Evolutionary conservation across 2,329 filamentous ascomycete genomes (phyloP), one percentile per base, ranked within the genome.

Genomic region (Simplicillium aogashimaense): DNA sequence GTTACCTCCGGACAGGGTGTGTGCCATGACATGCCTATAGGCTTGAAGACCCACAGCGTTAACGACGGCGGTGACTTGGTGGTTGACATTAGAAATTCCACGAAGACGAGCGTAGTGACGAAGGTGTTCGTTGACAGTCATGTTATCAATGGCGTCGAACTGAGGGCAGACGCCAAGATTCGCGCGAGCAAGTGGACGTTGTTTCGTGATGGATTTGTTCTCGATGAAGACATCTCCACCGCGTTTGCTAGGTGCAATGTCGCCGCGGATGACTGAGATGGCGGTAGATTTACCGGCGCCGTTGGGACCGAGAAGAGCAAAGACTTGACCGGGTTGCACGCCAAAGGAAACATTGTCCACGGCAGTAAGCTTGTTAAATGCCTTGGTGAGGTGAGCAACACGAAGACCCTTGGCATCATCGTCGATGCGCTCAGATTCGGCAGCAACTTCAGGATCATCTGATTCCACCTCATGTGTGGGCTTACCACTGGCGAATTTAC

Each of bases 271-370:
- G 39, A 86, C 65, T 14, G 74, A 78, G 49, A 87, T 84, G 1
- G 75, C 82, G 0, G 81, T 86, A 1, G 74, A 80, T 54, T 89
- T 88, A 35, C 83, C 83, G 2, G 84, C 84, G 3, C 84, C 83
- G 52, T 88, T 88, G 0, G 83, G 83, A 0, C 84, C 84, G 0
- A 90, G 71, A 0, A 89, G 68, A 0, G 83, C 83, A 51, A 87
- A 84, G 2, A 86, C 78, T 54, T 88, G 78, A 20, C 79, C 75
- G 36, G 72, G 68, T 2, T 72, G 69, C 1, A 88, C 76, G 4
- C 79, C 79, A 43, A 88, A 84, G 0, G 78, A 80, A 13, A 86
- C 72, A 49, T 87, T 75, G 46, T 86, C 72, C 6, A 88, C 81
- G 1, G 82, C 83, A 4, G 72, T 65, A 44, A 75, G 74, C 33